Base-by-base conservation (phyloP, 805 yeast species). In the Saccharomycopsis malanga region DNA sequence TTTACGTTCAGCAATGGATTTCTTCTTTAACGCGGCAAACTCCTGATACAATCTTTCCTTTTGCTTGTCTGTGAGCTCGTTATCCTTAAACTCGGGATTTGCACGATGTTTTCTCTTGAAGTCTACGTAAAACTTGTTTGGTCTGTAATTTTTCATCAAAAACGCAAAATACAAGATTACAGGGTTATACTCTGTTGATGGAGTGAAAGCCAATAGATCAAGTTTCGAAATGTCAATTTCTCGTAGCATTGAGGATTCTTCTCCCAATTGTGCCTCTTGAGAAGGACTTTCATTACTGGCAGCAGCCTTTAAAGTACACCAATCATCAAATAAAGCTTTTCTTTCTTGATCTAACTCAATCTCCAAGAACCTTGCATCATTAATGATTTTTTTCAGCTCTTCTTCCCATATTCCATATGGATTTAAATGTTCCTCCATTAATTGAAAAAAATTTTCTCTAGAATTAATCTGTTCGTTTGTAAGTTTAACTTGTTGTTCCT, bases 361-460 rank as follows among this genome's bases (percentile, higher is more conserved):
- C 1, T 50, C 45, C 21, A 62, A 58, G 54, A 66, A 77, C 10
- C 67, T 53, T 3, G 71, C 68, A 50, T 77, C 77, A n/a, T 62
- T 50, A 1, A 66, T 60, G 0, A 78, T 53, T 42, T 64, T 65
- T 10, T 57, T 54, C 9, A 70, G 60, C 56, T 75, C 79, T 1
- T 59, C 50, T 4, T 69, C 70, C 82, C 81, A 79, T 0, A 71
- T 54, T 1, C 71, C 62, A 47, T 57, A 72, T 0, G 79, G 76
- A 53, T 76, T 68, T 9, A 73, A 49, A 20, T 55, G 39, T 7
- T 56, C 61, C 3, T 58, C 57, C 7, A 78, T 60, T 34, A 77
- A 53, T 5, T 57, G 49, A 4, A 57, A 46, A 52, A 32, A 32
- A 9, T 32, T 6, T n/a, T 32, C 18, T 5, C 9, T 7, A 9